Conservation (phyloP, 2,329 filamentous ascomycete species). For the Trichophyton verrucosum region DNA sequence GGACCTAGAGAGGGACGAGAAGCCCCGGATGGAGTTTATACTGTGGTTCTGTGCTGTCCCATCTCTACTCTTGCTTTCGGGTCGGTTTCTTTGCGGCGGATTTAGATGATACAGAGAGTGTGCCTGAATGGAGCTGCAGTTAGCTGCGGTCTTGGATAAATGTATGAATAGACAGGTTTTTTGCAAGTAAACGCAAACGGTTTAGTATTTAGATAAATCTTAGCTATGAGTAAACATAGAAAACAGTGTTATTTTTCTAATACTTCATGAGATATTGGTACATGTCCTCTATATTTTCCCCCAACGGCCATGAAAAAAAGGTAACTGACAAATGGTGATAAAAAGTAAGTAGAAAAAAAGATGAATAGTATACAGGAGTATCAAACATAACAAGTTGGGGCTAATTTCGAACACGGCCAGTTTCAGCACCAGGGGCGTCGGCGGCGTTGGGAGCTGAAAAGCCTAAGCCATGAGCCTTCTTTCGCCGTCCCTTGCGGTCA, state of each 20-base stretch:
- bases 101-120: neutral
- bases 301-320: neutral
- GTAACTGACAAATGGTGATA: neutral
- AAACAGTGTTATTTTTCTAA: neutral
- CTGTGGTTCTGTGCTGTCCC: slow-evolving; percentile 4
- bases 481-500: slow-evolving; percentile 57
- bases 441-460: slow-evolving; percentile 23
- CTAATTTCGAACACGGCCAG: slow-evolving; percentile 14
- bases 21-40: slow-evolving; percentile 3
- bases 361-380: neutral
- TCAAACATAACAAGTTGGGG: neutral
- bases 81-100: neutral
- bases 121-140: too few species aligned
- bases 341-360: neutral
- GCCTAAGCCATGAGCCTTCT: slow-evolving; percentile 43
- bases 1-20: neutral
- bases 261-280: neutral
- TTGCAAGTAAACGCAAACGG: neutral
- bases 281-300: slow-evolving; percentile 3
- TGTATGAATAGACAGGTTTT: neutral
- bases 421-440: slow-evolving; percentile 6
- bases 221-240: neutral
- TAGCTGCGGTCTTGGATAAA: too few species aligned
- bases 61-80: slow-evolving; percentile 1
- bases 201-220: neutral